These are phyloP conservation scores for Candida rishiriensis DNA, from an alignment of 805 yeast genomes.

Conservation along the genomic window DNA sequence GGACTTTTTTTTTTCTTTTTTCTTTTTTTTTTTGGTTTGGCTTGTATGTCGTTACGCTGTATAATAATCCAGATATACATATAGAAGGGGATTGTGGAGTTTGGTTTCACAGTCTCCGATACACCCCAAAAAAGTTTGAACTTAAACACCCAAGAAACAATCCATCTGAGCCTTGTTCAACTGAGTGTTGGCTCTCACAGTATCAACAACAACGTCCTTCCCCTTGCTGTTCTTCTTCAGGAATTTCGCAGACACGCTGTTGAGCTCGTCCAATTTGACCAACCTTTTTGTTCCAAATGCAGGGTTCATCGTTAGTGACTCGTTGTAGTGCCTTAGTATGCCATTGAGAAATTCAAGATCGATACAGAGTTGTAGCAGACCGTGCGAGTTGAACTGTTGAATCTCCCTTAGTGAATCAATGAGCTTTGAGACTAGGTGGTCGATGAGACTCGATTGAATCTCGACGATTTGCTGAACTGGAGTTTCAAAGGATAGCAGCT, in stretches of 20 bases:
- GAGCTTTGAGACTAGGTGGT: conserved; percentile 19
- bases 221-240: conserved; percentile 15
- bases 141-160: conserved; percentile 16
- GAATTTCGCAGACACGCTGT: conserved; percentile 17
- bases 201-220: conserved; percentile 11
- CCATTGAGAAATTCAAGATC: conserved; percentile 20
- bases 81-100: too few relatives aligned
- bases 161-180: conserved; percentile 25
- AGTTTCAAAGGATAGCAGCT: conserved; percentile 15
- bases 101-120: too few relatives aligned
- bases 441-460: conserved; percentile 16
- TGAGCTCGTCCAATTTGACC: conserved; percentile 17
- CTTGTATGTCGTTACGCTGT: too few relatives aligned
- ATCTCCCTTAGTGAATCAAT: conserved; percentile 18
- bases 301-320: conserved; percentile 1
- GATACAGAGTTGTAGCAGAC: conserved; percentile 20
- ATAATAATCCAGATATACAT: too few relatives aligned
- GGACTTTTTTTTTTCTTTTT: neutral
- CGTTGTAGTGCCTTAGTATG: conserved; percentile 19
- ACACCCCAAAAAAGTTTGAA: too few relatives aligned
- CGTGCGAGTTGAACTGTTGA: conserved; percentile 21
- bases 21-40: neutral
- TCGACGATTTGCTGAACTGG: conserved; percentile 14
- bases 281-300: conserved; percentile 7
- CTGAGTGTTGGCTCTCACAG: conserved; percentile 16